Evolutionary conservation across 192 early-diverging fungal genomes (phyloP).

Genomic region (Geosiphon pyriformis): DNA sequence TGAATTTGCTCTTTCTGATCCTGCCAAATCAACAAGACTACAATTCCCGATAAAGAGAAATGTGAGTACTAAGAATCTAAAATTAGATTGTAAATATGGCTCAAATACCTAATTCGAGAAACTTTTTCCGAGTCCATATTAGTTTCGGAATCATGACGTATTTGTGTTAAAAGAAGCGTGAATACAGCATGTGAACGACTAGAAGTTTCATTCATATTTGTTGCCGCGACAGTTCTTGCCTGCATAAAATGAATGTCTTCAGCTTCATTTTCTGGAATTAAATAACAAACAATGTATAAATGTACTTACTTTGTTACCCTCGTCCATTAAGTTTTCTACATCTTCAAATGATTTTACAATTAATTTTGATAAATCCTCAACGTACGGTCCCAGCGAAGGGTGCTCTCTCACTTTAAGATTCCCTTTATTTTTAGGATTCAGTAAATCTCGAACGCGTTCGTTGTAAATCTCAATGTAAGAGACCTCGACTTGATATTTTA

Average conservation of each 20-base stretch:
- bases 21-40: constrained; percentile 89
- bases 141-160: constrained; percentile 41
- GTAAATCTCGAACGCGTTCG: constrained; percentile 74
- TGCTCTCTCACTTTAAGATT: constrained; percentile 79
- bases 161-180: constrained; percentile 68
- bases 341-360: constrained; percentile 70
- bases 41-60: neutral
- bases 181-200: constrained; percentile 86
- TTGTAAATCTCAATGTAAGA: constrained; percentile 93
- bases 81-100: neutral
- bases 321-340: constrained; percentile 70
- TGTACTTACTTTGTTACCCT: constrained; percentile 67
- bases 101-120: constrained; percentile 59
- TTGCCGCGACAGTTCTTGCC: constrained; percentile 86
- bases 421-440: constrained; percentile 71
- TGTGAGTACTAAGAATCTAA: constrained; percentile 9
- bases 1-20: constrained; percentile 83
- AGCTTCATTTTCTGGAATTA: neutral
- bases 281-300: constrained; percentile 2
- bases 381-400: constrained; percentile 77
- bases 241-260: constrained; percentile 22
- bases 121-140: constrained; percentile 67
- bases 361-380: constrained; percentile 84
- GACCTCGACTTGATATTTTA: constrained; percentile 66
- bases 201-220: constrained; percentile 92